A percentile compares a stretch with the other conserved stretches of the same genome.
phyloP scores from a whole-genome alignment of 352 stramenopile species.

The Stramenopiles sp. region DNA sequence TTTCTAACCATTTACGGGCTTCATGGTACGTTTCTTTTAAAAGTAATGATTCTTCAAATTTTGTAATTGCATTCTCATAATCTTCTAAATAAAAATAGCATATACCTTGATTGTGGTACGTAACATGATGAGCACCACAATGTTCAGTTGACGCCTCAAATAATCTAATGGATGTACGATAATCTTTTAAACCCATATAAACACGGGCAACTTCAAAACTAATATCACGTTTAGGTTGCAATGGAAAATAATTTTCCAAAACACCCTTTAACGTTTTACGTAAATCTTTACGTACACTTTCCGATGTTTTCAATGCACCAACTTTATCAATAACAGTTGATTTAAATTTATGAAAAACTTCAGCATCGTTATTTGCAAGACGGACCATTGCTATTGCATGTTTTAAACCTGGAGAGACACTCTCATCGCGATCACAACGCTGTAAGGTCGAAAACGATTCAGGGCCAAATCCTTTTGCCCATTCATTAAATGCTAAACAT shows the following conservation, averaged over 20 bases:
- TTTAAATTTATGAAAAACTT: conserved; percentile 18
- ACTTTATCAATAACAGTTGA: conserved; percentile 11
- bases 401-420: conserved; percentile 40
- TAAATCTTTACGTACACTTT: no score
- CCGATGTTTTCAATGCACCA: no score
- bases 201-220: conserved; percentile 39
- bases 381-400: conserved; percentile 50
- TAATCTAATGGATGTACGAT: conserved; percentile 58
- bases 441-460: conserved; percentile 85
- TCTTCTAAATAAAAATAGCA: conserved; percentile 72
- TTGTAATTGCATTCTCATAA: conserved; percentile 23
- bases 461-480: conserved; percentile 27
- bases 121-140: conserved; percentile 80
- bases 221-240: conserved; percentile 66
- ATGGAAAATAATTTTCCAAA: no score
- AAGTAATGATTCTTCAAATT: conserved; percentile 41
- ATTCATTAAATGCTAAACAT: no score
- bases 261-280: no score
- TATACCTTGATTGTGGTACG: conserved; percentile 81
- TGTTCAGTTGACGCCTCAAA: conserved; percentile 56
- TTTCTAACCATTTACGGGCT: conserved; percentile 42
- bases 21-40: conserved; percentile 45
- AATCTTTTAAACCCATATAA: conserved; percentile 74
- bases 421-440: conserved; percentile 15
- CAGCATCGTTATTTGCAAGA: conserved; percentile 34